Evolutionary conservation across 2,329 filamentous ascomycete genomes (phyloP), one percentile per base, ranked within the genome.

Genomic region (Colletotrichum graminicola): DNA sequence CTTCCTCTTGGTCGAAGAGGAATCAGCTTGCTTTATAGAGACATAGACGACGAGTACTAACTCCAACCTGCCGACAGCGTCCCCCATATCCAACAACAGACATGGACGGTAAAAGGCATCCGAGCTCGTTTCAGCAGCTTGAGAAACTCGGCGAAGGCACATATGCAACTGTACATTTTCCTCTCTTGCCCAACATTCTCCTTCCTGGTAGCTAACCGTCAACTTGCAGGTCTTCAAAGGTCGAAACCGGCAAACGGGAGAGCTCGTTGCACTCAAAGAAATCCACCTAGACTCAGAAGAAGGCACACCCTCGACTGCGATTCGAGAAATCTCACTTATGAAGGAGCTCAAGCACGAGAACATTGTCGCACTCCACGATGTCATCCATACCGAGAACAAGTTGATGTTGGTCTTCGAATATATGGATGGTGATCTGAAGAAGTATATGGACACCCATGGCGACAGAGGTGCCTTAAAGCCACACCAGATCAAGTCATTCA

Each of bases 281-380:
- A 99, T 99, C 77, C 96, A 99, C 80, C 93, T 99, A 74, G 96
- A 99, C 82, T 97, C 94, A 61, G 96, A 99, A 85, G 96, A 99
- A 85, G 96, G 96, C 76, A 99, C 96, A 0, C 96, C 96, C 5
- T 97, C 93, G 62, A 99, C 96, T 0, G 96, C 96, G 57, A 99
- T 99, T 80, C 94, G 96, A 78, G 96, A 99, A 83, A 99, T 99
- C 78, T 98, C 95, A 1, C 88, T 99, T 68, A 98, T 99, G 96
- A 99, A 99, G 84, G 96, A 99, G 84, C 89, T 99, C 75, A 98
- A 98, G 83, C 96, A 99, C 83, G 95, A 98, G 81, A 98, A 98
- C 80, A 98, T 99, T 75, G 95, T 99, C 77, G 94, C 92, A 71
- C 91, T 99, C 6, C 94, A 98, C 87, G 96, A 99, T 87, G 96